phyloP scores from a whole-genome alignment of 1,284 basidiomycete genomes.

The Peniophora sp. region DNA sequence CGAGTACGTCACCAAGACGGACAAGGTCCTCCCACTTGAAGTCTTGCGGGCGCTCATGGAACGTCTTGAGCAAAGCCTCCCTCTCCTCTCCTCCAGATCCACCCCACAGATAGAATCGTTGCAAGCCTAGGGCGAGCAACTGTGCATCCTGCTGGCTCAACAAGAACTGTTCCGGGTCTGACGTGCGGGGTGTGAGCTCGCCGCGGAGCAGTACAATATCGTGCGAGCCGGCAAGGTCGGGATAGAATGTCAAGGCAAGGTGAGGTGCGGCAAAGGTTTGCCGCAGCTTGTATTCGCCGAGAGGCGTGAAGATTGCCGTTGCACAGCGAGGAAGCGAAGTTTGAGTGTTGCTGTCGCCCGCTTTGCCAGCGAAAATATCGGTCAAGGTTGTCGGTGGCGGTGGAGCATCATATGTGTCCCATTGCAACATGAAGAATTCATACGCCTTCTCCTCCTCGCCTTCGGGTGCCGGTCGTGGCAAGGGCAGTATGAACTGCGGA shows the following conservation, averaged over 20 bases:
- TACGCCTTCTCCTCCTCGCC: conserved; percentile 41
- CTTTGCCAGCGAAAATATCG: conserved; percentile 13
- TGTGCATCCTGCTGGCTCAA: conserved; percentile 78
- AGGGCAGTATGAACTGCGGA: conserved; percentile 72
- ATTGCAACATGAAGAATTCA: conserved; percentile 87
- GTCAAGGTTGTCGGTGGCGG: conserved; percentile 31
- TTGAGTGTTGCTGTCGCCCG: conserved; percentile 1
- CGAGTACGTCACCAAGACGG: conserved; percentile 29
- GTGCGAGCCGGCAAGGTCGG: conserved; percentile 80
- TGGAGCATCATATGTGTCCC: conserved; percentile 70
- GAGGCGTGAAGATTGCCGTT: conserved; percentile 86
- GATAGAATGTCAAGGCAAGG: conserved; percentile 87
- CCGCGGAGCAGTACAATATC: conserved; percentile 84
- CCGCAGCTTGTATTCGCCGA: conserved; percentile 90
- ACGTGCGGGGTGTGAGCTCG: conserved; percentile 73
- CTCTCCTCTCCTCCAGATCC: conserved; percentile 27
- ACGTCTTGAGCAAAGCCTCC: conserved; percentile 46
- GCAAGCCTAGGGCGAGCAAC: conserved; percentile 66
- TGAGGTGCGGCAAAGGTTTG: conserved; percentile 87
- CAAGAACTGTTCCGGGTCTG: conserved; percentile 38
- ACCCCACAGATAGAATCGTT: conserved; percentile 77
- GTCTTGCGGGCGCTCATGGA: conserved; percentile 65
- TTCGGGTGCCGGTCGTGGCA: conserved; percentile 41
- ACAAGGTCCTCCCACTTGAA: conserved; percentile 73
- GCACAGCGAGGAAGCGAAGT: conserved; percentile 41